Evolutionary conservation across 2,329 filamentous ascomycete species (phyloP), one percentile per base, ranked within the genome.

Genomic region (Claviceps pazoutovae): DNA sequence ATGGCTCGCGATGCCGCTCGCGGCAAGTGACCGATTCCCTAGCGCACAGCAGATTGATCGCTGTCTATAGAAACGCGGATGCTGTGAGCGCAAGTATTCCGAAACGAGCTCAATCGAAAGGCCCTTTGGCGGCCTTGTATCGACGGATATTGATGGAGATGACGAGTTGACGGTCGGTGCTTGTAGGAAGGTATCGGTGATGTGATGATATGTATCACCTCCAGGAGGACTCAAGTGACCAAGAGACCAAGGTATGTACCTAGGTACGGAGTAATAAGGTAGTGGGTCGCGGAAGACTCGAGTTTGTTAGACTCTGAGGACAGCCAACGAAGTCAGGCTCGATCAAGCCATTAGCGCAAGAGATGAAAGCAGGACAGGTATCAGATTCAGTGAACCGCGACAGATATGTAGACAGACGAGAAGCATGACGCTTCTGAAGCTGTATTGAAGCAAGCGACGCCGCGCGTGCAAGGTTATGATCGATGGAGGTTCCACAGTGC

Each of bases 1-100:
- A 62, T 64, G 62, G 62, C 58, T 53, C 43, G 51, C 51, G 48
- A 45, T 49, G 53, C 48, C 53, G 53, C 50, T 46, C 48, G 38
- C 43, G 50, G 48, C 53, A 37, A 38, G 39, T 16, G 49, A 21
- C 41, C 21, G 5, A 30, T 41, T 30, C 37, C 45, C 30, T 34
- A 34, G 48, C 53, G 51, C 50, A 51, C 53, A 51, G 44, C 37
- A 49, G 19, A 30, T 14, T 13, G 46, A 26, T 47, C 34, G 37
- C 46, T 51, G 37, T 38, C 30, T 39, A 39, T 39, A n/a, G 16
- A 21, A 38, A 2, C 42, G 48, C 30, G 43, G 14, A 19, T 26
- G 5, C 26, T 37, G 9, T 17, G 42, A 11, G 43, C 41, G 55
- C 52, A 53, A 51, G 50, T 58, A 59, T 42, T 41, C 49, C 46